Percentiles rank a stretch among this genome's conserved stretches.
Conservation (phyloP, 2,329 filamentous ascomycete genomes). For the Neospermospora avenae region DNA sequence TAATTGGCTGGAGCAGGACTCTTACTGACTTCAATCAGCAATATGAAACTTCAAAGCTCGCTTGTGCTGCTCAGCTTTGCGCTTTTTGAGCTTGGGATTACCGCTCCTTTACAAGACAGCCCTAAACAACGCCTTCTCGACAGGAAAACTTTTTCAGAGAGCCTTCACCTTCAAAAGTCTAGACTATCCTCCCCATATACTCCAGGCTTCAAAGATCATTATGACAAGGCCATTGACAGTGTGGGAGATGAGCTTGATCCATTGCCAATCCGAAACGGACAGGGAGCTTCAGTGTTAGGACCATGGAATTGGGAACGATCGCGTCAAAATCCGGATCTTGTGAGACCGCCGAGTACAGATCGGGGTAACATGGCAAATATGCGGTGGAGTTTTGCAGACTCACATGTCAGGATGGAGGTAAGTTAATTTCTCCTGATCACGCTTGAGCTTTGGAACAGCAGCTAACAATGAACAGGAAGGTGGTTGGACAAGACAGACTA, state of each 20-base stretch:
- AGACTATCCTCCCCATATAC: constrained; percentile 48
- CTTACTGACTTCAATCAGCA: constrained; percentile 5
- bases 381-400: constrained; percentile 68
- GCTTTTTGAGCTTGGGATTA: constrained; percentile 25
- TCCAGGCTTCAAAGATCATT: constrained; percentile 56
- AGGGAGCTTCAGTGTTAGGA: constrained; percentile 64
- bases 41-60: constrained; percentile 28
- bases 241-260: constrained; percentile 60
- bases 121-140: constrained; percentile 53
- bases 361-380: constrained; percentile 68
- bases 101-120: constrained; percentile 44
- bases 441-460: background rate
- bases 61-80: constrained; percentile 24
- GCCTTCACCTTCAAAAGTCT: constrained; percentile 37
- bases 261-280: constrained; percentile 60
- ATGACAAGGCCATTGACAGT: constrained; percentile 60
- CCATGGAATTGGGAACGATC: constrained; percentile 68
- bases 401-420: constrained; percentile 61
- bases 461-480: constrained; percentile 51
- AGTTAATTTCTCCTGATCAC: constrained; percentile 18
- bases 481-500: constrained; percentile 73
- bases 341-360: constrained; percentile 70
- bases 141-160: constrained; percentile 45
- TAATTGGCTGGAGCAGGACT: background rate
- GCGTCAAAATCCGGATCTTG: constrained; percentile 66